Evolutionary conservation across 1,284 basidiomycete species (phyloP).

Genomic region (Fomes fomentarius): DNA sequence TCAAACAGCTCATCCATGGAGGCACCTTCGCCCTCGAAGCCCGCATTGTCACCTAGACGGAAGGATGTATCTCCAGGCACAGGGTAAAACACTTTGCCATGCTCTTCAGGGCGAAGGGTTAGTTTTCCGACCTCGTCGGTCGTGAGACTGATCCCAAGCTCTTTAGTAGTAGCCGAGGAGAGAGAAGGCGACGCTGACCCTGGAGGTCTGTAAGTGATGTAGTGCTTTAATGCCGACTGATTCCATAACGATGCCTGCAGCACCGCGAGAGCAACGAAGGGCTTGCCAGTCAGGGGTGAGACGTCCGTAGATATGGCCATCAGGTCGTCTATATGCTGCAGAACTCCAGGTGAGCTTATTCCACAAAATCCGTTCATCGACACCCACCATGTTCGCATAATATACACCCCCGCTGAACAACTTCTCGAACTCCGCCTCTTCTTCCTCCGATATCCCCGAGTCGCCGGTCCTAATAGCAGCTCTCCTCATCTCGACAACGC

Average conservation of each 20-base stretch:
- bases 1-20: conserved; percentile 60
- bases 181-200: conserved; percentile 38
- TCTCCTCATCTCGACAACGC: conserved; percentile 76
- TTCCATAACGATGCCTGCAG: conserved; percentile 83
- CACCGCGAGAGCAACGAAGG: conserved; percentile 68
- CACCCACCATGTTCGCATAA: conserved; percentile 85
- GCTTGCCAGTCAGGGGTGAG: conserved; percentile 69
- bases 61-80: conserved; percentile 78
- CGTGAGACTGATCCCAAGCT: conserved; percentile 59
- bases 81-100: conserved; percentile 59
- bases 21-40: conserved; percentile 52
- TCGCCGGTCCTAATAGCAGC: conserved; percentile 47
- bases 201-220: conserved; percentile 49
- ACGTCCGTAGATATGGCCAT: conserved; percentile 72
- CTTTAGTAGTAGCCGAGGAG: conserved; percentile 53
- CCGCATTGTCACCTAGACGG: conserved; percentile 77
- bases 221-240: conserved; percentile 63
- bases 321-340: conserved; percentile 76
- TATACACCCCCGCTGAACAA: conserved; percentile 85
- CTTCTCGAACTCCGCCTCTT: conserved; percentile 68
- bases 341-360: conserved; percentile 13
- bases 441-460: conserved; percentile 30
- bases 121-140: conserved; percentile 47
- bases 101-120: conserved; percentile 26
- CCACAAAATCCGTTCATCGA: not conserved